phyloP scores from a whole-genome alignment of 805 yeast genomes.

The Saccharomycopsis microspora region DNA sequence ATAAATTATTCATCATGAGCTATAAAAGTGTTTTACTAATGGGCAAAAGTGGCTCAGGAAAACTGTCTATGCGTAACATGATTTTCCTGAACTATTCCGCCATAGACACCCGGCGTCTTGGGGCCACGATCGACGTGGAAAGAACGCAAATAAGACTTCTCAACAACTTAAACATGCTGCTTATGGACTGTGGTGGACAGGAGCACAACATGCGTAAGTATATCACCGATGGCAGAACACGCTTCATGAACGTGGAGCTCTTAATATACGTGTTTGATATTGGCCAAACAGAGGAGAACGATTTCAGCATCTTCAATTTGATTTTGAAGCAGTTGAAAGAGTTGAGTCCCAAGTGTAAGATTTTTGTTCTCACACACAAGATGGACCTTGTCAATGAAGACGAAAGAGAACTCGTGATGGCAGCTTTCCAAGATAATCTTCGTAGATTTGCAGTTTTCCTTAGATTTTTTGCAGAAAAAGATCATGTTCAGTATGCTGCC shows the following conservation, averaged over 20 bases:
- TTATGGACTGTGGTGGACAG: slow-evolving; percentile 99
- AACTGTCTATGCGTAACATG: slow-evolving; percentile 93
- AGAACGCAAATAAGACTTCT: slow-evolving; percentile 87
- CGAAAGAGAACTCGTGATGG: slow-evolving; percentile 82
- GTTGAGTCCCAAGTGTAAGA: slow-evolving; percentile 82
- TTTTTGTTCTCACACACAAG: slow-evolving; percentile 85
- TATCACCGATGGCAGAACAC: slow-evolving; percentile 21
- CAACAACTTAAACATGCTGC: slow-evolving; percentile 88
- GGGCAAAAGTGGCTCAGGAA: slow-evolving; percentile 97
- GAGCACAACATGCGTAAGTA: slow-evolving; percentile 95
- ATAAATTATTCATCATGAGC: slow-evolving; percentile 5
- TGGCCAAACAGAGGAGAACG: slow-evolving; percentile 82
- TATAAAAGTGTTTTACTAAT: slow-evolving; percentile 27
- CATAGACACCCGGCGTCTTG: slow-evolving; percentile 86
- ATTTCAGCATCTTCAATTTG: slow-evolving; percentile 81
- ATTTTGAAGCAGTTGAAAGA: slow-evolving; percentile 73
- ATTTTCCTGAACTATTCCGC: slow-evolving; percentile 95
- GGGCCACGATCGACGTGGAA: slow-evolving; percentile 98
- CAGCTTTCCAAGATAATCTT: slow-evolving; percentile 64
- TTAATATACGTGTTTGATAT: slow-evolving; percentile 94
- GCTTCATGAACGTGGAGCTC: slow-evolving; percentile 77
- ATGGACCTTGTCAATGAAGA: slow-evolving; percentile 91
- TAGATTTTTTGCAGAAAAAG: not conserved
- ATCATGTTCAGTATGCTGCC: slow-evolving; percentile 55
- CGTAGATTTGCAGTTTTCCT: slow-evolving; percentile 24